phyloP scores from a whole-genome alignment of 805 yeast genomes.

The Wickerhamiella sergipiensis region DNA sequence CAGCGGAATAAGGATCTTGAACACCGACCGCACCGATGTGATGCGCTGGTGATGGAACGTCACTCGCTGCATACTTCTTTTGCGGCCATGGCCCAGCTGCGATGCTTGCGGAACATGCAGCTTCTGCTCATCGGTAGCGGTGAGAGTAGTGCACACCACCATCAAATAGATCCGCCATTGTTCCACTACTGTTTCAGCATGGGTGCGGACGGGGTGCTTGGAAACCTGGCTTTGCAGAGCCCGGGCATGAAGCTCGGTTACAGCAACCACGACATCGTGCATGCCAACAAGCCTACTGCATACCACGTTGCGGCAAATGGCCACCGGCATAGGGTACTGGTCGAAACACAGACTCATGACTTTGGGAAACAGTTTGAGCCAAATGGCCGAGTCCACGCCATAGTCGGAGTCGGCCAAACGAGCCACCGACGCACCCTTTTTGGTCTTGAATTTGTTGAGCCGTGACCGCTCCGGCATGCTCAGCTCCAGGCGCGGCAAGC shows the following conservation, averaged over 20 bases:
- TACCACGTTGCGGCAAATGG: conserved; percentile 79
- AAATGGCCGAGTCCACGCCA: conserved; percentile 91
- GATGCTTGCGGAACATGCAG: conserved; percentile 40
- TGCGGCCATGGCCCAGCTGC: conserved; percentile 44
- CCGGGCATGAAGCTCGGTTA: conserved; percentile 12
- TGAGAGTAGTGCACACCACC: conserved; percentile 82
- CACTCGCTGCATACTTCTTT: conserved; percentile 63
- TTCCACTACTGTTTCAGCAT: conserved; percentile 60
- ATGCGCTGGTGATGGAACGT: conserved; percentile 82
- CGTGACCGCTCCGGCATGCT: conserved; percentile 61
- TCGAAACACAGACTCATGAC: conserved; percentile 59
- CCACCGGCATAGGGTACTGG: conserved; percentile 84
- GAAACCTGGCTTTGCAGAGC: conserved; percentile 8
- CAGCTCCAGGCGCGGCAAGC: conserved; percentile 37
- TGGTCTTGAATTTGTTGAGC: conserved; percentile 42
- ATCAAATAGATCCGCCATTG: conserved; percentile 85
- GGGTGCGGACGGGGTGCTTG: conserved; percentile 28
- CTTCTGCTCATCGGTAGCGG: conserved; percentile 79
- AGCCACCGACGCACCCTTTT: conserved; percentile 53
- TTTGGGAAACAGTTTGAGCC: conserved; percentile 81
- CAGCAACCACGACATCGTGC: conserved; percentile 26
- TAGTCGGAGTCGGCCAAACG: conserved; percentile 79
- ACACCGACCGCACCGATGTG: conserved; percentile 82
- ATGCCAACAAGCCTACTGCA: conserved; percentile 81
- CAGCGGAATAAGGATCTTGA: conserved; percentile 75